Evolutionary conservation across 352 stramenopile genomes (phyloP).

Genomic region (Phytophthora cajani): DNA sequence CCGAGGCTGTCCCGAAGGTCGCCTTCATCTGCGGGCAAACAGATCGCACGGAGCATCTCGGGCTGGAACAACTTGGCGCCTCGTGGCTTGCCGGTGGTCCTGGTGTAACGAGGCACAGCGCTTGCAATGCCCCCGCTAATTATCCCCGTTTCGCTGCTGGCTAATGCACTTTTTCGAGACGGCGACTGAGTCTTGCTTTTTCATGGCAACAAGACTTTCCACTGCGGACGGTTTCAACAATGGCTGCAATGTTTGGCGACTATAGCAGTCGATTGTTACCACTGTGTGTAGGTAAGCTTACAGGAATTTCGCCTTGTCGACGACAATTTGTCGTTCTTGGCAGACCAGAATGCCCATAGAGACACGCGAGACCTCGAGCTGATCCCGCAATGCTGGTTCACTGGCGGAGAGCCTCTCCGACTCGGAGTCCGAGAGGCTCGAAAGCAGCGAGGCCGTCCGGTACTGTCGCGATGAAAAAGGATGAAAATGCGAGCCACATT

Average conservation of each 20-base stretch:
- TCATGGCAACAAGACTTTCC: slow-evolving; percentile 13
- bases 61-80: slow-evolving; percentile 14
- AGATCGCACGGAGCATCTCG: slow-evolving; percentile 29
- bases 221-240: background rate
- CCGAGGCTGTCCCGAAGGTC: slow-evolving; percentile 20
- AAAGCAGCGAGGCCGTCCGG: background rate
- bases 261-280: too few relatives aligned
- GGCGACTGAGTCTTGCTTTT: background rate
- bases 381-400: background rate
- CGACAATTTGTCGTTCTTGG: slow-evolving; percentile 5
- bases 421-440: background rate
- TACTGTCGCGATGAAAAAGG: background rate
- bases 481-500: slow-evolving; percentile 1
- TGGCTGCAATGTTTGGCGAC: background rate
- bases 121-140: slow-evolving; percentile 1
- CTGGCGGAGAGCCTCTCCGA: background rate
- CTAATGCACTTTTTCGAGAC: slow-evolving; percentile 15
- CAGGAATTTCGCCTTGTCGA: background rate
- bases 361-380: slow-evolving; percentile 1
- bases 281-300: background rate
- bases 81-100: background rate
- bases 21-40: slow-evolving; percentile 10
- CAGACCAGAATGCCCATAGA: slow-evolving; percentile 13
- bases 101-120: background rate
- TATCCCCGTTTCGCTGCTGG: slow-evolving; percentile 14